Evolutionary conservation across 2,329 filamentous ascomycete genomes (phyloP), one percentile per base, ranked within the genome.

Genomic region (Pestalotiopsis sp.): DNA sequence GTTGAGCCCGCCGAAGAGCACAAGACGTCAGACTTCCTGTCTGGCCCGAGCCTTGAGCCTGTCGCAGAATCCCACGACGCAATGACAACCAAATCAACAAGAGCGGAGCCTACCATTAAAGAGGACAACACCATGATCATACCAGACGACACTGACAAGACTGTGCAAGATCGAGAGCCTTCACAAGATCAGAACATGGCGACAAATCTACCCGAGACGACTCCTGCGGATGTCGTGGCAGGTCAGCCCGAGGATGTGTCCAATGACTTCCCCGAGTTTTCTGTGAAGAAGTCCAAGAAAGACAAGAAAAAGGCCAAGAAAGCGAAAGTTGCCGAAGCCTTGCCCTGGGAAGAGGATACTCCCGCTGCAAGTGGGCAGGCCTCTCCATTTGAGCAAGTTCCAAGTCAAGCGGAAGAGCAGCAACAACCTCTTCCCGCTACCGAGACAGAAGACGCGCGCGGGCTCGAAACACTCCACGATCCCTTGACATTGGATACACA

Each of bases 261-360:
- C 60, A 58, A 68, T 25, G 72, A 75, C 27, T 59, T 69, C 63
- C 69, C 61, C 58, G 73, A 67, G 9, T 57, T 67, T 20, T 64
- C 68, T 4, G 71, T 71, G 40, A 78, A 77, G 70, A 80, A 78
- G 69, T 73, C 73, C 45, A 80, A 81, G 71, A 81, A 80, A 62
- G 68, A 72, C 56, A 72, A 73, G 60, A 72, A 74, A 56, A 81
- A 80, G 62, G 69, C 70, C 36, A 73, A 72, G 65, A 71, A 74
- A 61, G 17, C 57, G 27, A 61, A 67, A 20, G 66, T 40, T 61
- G 36, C 58, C 13, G 66, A 67, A 27, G 14, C 38, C 17, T 49
- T 67, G n/a, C 25, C 75, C 4, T 66, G 49, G 56, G 52, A 60
- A 17, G 23, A 66, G 17, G 49, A 49, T 31, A 14, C 17, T 4